Conservation (phyloP, 106 monocot species). For the Dendrobium nobile region DNA sequence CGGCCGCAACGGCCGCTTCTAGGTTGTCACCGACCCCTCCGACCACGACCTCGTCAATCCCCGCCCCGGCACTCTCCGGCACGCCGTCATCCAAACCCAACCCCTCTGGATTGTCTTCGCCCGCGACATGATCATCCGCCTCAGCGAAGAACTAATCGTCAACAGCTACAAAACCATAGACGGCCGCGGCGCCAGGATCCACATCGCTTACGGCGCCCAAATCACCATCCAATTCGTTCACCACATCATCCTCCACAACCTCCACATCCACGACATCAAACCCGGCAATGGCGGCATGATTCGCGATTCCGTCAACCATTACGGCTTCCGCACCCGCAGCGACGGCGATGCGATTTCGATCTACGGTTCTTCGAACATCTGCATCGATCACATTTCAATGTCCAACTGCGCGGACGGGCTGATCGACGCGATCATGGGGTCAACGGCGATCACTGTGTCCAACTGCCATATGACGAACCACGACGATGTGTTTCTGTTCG, state of each 20-base stretch:
- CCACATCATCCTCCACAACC: slow-evolving; percentile 48
- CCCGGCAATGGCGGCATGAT: slow-evolving; percentile 27
- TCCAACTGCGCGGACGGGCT: slow-evolving; percentile 17
- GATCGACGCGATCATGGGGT: slow-evolving; percentile 26
- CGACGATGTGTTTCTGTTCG: slow-evolving; percentile 56
- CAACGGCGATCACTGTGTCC: slow-evolving; percentile 63
- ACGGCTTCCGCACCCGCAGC: slow-evolving; percentile 28
- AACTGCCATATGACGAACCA: slow-evolving; percentile 47
- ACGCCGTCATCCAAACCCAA: slow-evolving; percentile 12
- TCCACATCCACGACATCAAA: slow-evolving; percentile 50
- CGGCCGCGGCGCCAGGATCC: slow-evolving; percentile 40
- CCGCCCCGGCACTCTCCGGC: slow-evolving; percentile 23
- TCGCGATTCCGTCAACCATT: slow-evolving; percentile 23
- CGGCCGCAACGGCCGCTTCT: slow-evolving; percentile 25
- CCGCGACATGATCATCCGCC: slow-evolving; percentile 46
- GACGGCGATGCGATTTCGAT: slow-evolving; percentile 57
- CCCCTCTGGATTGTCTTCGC: slow-evolving; percentile 30
- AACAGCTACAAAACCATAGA: slow-evolving; percentile 54
- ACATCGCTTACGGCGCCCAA: slow-evolving; percentile 17
- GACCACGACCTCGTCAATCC: slow-evolving; percentile 36
- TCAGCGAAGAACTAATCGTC: slow-evolving; percentile 42
- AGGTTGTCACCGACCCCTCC: slow-evolving; percentile 32
- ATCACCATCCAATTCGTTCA: slow-evolving; percentile 28
- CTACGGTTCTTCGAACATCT: slow-evolving; percentile 38
- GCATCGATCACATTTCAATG: slow-evolving; percentile 40